Evolutionary conservation across 257 asterid genomes (phyloP), one percentile per base, ranked within the genome.

Genomic region (Coffea eugenioides): DNA sequence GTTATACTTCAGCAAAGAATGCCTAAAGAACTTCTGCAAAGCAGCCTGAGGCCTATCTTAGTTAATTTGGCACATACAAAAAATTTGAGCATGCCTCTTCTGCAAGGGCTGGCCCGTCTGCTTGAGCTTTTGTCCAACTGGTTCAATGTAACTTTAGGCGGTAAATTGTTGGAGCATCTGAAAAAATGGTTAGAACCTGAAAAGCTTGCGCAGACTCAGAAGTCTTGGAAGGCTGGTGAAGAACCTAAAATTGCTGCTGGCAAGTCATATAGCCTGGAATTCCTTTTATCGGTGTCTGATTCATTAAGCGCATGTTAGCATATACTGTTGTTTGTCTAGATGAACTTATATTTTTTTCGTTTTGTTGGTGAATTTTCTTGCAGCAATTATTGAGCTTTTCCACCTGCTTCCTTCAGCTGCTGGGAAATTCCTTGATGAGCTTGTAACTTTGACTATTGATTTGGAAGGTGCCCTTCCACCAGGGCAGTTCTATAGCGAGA

Each of bases 201-300:
- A 80, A 96, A 96, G 83, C 97, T 96, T 61, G 98, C 96, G 18
- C 92, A 75, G 90, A 87, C 94, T 81, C 99, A 92, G 89, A 96
- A 96, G 88, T 84, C 97, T n/a, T 96, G 99, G 99, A 96, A 96
- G 90, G 93, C 99, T 88, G 99, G 99, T 45, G 99, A 96, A 89
- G 99, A 96, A 83, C 99, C 99, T 69, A 96, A 96, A 89, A 92
- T 96, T 82, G 99, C 99, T 81, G 95, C 99, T 86, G 99, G 99
- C 94, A 85, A 84, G 91, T 89, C 71, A 49, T 84, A 31, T 66
- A 48, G 69, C 69, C n/a, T 65, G 66, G 71, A 59, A 41, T 76
- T 76, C 27, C 64, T 75, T 59, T 43, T 20, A 49, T 48, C 65
- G 36, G 81, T 69, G 67, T n/a, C 71, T 73, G 77, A 67, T 54